phyloP scores from a whole-genome alignment of 768 basidiomycete genomes.

The Gloeopeniophorella convolvens region DNA sequence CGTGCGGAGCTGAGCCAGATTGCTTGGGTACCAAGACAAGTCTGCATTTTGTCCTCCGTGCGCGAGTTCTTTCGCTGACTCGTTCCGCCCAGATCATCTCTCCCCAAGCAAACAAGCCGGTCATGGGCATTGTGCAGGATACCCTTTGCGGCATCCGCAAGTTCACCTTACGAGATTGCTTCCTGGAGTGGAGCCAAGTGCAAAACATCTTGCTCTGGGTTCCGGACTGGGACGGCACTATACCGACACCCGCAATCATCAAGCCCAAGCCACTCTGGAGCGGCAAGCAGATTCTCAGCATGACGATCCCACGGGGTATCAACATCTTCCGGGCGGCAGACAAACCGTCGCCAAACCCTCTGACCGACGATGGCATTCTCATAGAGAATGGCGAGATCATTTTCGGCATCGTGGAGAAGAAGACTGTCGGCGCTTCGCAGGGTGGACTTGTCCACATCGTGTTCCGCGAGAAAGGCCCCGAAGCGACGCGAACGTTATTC shows the following conservation, averaged over 20 bases:
- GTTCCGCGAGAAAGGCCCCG: constrained; percentile 96
- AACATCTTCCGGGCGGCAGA: constrained; percentile 83
- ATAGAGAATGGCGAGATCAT: constrained; percentile 96
- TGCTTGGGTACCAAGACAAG: constrained; percentile 97
- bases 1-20: constrained; percentile 97
- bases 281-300: constrained; percentile 90
- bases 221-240: constrained; percentile 91
- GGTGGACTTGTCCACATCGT: constrained; percentile 95
- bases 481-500: constrained; percentile 84
- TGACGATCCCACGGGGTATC: constrained; percentile 92
- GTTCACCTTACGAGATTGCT: constrained; percentile 91
- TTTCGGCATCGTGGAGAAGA: constrained; percentile 95
- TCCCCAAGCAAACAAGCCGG: constrained; percentile 98
- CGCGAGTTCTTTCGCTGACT: constrained; percentile 2
- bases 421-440: constrained; percentile 94
- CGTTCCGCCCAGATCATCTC: constrained; percentile 75
- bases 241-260: constrained; percentile 90
- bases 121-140: constrained; percentile 99
- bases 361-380: constrained; percentile 89
- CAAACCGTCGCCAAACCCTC: constrained; percentile 70
- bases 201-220: constrained; percentile 99
- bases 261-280: constrained; percentile 98
- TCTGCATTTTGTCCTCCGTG: constrained; percentile 28
- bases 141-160: constrained; percentile 97
- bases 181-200: constrained; percentile 92